Conservation (phyloP, 108 stramenopile species). For the Cyclostephanos invisitatus region DNA sequence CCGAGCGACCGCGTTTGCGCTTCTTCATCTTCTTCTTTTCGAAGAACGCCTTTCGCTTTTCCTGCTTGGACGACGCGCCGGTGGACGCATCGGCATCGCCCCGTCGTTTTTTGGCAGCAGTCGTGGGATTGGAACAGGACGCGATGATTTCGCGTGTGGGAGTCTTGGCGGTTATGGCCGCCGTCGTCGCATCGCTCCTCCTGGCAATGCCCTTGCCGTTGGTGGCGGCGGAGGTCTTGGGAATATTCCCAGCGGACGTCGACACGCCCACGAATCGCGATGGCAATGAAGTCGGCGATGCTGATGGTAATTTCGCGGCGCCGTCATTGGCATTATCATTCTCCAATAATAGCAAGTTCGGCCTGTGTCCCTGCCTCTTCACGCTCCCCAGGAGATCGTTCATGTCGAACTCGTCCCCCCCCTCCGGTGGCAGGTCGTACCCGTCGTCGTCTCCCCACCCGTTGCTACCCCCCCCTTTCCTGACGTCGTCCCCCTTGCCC, state of each 20-base stretch:
- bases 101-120: not conserved
- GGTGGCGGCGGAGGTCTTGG: constrained; percentile 6
- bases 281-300: constrained; percentile 7
- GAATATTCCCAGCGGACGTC: not conserved
- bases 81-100: not conserved
- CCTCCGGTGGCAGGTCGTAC: constrained; percentile 47
- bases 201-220: not conserved
- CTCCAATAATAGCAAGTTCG: constrained; percentile 22
- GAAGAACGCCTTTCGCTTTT: constrained; percentile 37
- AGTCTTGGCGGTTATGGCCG: constrained; percentile 40
- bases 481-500: constrained; percentile 7
- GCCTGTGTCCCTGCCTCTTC: constrained; percentile 33
- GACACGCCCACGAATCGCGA: not conserved
- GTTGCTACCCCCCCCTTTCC: constrained; percentile 39
- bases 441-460: constrained; percentile 40
- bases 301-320: not conserved
- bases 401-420: constrained; percentile 51
- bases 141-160: constrained; percentile 44
- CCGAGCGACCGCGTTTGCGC: constrained; percentile 21
- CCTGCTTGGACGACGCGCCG: constrained; percentile 28
- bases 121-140: constrained; percentile 22
- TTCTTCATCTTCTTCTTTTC: constrained; percentile 47
- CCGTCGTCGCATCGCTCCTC: not conserved
- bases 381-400: constrained; percentile 49
- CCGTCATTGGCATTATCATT: not conserved